phyloP scores from a whole-genome alignment of 805 yeast genomes.

The Yarrowia divulgata region DNA sequence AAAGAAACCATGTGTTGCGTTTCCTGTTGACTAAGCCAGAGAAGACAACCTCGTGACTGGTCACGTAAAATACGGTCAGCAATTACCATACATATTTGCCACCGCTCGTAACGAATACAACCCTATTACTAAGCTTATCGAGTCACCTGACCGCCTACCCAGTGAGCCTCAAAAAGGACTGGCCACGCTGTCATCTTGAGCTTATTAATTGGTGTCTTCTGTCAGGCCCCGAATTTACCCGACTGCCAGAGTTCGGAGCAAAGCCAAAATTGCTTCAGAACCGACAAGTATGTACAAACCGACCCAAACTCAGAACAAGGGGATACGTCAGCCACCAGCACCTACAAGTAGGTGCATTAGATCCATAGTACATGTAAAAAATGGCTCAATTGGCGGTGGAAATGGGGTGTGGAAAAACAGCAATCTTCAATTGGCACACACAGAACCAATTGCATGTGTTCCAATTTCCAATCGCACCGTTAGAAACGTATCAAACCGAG shows the following conservation, averaged over 20 bases:
- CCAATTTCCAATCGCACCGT: neutral
- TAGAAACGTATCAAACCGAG: neutral
- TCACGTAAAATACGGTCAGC: neutral
- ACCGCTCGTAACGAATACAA: neutral
- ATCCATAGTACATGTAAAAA: conserved; percentile 21
- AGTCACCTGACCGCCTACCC: neutral
- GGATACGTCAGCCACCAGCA: conserved; percentile 26
- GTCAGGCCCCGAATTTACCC: conserved; percentile 34
- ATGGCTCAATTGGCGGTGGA: conserved; percentile 8
- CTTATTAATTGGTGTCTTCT: conserved; percentile 33
- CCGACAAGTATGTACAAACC: conserved; percentile 25
- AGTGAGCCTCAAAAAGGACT: neutral
- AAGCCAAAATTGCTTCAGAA: conserved; percentile 38
- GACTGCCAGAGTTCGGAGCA: conserved; percentile 35
- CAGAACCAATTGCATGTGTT: neutral
- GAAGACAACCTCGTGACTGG: neutral
- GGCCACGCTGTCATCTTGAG: conserved; percentile 37
- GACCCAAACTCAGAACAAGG: conserved; percentile 18
- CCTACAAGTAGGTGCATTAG: conserved; percentile 35
- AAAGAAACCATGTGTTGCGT: conserved; percentile 4
- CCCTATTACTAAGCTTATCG: neutral
- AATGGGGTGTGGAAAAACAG: neutral
- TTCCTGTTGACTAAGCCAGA: conserved; percentile 25
- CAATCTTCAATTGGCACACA: neutral
- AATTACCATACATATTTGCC: neutral